phyloP scores from a whole-genome alignment of 495 filamentous ascomycete genomes.

The Entonaema liquescens region DNA sequence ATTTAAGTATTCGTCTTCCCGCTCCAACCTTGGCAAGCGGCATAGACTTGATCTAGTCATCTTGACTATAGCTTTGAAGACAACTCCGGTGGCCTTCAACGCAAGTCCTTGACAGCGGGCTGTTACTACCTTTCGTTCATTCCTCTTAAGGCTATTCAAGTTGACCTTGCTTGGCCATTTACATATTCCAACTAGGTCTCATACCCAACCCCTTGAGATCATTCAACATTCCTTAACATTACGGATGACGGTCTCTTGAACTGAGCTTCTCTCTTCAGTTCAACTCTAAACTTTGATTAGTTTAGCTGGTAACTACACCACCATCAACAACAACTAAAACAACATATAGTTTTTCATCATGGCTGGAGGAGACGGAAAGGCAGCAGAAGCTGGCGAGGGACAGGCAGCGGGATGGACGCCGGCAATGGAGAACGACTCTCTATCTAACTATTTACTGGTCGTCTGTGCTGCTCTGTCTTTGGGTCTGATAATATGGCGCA shows the following conservation, averaged over 20 bases:
- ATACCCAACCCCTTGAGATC: slow-evolving; percentile 11
- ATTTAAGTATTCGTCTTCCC: slow-evolving; percentile 25
- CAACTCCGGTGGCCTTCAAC: slow-evolving; percentile 7
- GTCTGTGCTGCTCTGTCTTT: slow-evolving; percentile 55
- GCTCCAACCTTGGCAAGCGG: slow-evolving; percentile 3
- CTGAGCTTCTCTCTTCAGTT: neutral
- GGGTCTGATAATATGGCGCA: slow-evolving; percentile 57
- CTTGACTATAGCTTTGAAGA: slow-evolving; percentile 9
- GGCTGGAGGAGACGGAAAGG: slow-evolving; percentile 17
- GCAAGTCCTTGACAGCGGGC: slow-evolving; percentile 35
- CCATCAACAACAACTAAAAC: neutral
- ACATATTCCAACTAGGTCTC: slow-evolving; percentile 14
- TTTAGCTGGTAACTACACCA: slow-evolving; percentile 15
- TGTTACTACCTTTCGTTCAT: slow-evolving; percentile 34
- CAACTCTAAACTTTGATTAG: slow-evolving; percentile 6
- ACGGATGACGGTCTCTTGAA: slow-evolving; percentile 9
- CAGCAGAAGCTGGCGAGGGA: slow-evolving; percentile 35
- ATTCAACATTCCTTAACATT: slow-evolving; percentile 16
- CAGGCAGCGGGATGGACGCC: slow-evolving; percentile 47
- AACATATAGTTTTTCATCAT: slow-evolving; percentile 13
- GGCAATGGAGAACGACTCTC: slow-evolving; percentile 52
- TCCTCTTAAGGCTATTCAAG: slow-evolving; percentile 25
- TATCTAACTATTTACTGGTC: slow-evolving; percentile 59
- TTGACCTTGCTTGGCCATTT: slow-evolving; percentile 39
- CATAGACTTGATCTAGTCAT: slow-evolving; percentile 9